Evolutionary conservation across 1,284 basidiomycete species (phyloP).

Genomic region (Kalmanozyma brasiliensis): DNA sequence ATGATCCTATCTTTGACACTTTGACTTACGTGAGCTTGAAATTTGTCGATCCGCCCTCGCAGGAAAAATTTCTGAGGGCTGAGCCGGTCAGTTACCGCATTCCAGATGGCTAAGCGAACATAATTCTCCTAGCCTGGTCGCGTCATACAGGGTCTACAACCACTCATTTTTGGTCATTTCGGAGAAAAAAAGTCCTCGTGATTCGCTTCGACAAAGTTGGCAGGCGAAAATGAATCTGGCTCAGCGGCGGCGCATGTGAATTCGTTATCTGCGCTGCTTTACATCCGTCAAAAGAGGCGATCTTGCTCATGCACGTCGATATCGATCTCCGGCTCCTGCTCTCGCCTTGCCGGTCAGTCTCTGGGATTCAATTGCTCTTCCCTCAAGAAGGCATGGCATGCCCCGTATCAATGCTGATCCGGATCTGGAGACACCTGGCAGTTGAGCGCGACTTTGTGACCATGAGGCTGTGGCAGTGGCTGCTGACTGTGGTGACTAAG

Average conservation of each 20-base stretch:
- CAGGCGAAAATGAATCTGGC: no score
- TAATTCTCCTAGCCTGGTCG: slow-evolving; percentile 17
- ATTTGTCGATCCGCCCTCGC: slow-evolving; percentile 31
- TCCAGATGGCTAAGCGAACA: slow-evolving; percentile 12
- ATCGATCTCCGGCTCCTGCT: slow-evolving; percentile 17
- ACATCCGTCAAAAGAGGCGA: no score
- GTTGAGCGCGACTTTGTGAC: no score
- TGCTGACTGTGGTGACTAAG: no score
- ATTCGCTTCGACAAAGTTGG: neutral
- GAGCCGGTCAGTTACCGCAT: slow-evolving; percentile 16
- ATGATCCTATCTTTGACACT: neutral
- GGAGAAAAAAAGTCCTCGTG: slow-evolving; percentile 27
- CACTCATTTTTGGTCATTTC: neutral
- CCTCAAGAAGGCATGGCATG: no score
- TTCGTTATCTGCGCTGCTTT: slow-evolving; percentile 1
- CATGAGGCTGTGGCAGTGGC: no score
- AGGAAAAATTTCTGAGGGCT: slow-evolving; percentile 14
- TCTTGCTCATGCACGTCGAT: slow-evolving; percentile 12
- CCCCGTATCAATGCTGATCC: no score
- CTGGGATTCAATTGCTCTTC: neutral
- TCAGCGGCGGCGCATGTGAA: slow-evolving; percentile 23
- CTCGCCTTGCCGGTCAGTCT: slow-evolving; percentile 13
- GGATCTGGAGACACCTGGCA: no score
- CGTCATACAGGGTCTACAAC: slow-evolving; percentile 22
- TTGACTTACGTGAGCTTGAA: slow-evolving; percentile 22